Conservation (phyloP, 2,329 filamentous ascomycete species). For the Xylariaceae sp. region DNA sequence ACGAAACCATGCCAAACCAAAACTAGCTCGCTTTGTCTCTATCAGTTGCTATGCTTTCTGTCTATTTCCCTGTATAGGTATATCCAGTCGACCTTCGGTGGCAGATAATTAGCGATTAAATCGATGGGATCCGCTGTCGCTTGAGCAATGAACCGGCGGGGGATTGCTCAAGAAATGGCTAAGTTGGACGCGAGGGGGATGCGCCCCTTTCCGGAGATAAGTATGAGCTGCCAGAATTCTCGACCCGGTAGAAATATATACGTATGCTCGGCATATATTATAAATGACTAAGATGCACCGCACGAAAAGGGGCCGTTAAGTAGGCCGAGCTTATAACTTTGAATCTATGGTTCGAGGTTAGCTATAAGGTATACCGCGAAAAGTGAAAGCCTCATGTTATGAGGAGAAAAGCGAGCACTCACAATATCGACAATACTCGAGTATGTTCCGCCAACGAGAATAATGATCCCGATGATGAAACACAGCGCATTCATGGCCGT, state of each 20-base stretch:
- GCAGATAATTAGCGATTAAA: too few species aligned
- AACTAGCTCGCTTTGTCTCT: constrained; percentile 3
- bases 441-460: constrained; percentile 34
- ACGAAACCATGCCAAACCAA: background rate
- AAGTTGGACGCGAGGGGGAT: too few species aligned
- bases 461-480: constrained; percentile 32
- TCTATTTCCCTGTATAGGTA: background rate
- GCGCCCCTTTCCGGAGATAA: too few species aligned
- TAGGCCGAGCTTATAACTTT: constrained; percentile 22
- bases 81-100: too few species aligned
- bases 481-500: constrained; percentile 25
- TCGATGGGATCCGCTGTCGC: too few species aligned
- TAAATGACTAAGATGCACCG: constrained; percentile 1
- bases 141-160: too few species aligned
- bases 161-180: too few species aligned
- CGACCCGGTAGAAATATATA: background rate
- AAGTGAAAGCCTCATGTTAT: too few species aligned
- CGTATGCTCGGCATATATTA: background rate
- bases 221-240: too few species aligned
- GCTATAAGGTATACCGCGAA: background rate
- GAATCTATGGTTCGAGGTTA: constrained; percentile 22
- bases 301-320: constrained; percentile 28
- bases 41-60: background rate
- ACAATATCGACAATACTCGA: constrained; percentile 34
- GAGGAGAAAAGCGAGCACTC: constrained; percentile 17